Conservation (phyloP, 768 basidiomycete species). For the Tricholoma hemisulphureum region DNA sequence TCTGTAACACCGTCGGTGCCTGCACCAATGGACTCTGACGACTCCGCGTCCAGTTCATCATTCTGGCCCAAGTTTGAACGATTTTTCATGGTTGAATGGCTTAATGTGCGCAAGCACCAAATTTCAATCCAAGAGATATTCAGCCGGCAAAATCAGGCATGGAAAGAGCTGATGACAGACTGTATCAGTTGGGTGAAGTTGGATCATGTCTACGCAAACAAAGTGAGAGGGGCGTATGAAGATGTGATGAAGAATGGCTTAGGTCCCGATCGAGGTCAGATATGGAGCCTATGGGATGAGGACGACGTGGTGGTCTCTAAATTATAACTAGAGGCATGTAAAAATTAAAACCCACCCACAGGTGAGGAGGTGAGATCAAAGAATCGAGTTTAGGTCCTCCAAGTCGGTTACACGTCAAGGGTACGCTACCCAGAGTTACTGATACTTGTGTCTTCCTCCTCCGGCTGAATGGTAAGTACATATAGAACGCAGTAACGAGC, state of each 20-base stretch:
- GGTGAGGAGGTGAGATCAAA: too few relatives aligned
- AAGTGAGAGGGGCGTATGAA: constrained; percentile 50
- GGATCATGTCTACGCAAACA: constrained; percentile 41
- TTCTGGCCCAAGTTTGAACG: constrained; percentile 42
- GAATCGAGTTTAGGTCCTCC: too few relatives aligned
- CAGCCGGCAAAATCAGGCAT: constrained; percentile 50
- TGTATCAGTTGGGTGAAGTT: constrained; percentile 55
- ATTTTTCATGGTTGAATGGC: constrained; percentile 75
- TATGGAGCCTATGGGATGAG: constrained; percentile 68
- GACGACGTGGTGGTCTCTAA: constrained; percentile 4
- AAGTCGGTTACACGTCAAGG: too few relatives aligned
- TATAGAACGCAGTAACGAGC: too few relatives aligned
- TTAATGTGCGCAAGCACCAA: constrained; percentile 50
- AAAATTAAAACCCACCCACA: too few relatives aligned
- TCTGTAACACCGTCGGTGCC: constrained; percentile 11
- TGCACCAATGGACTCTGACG: neutral
- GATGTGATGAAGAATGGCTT: constrained; percentile 44
- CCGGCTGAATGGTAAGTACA: too few relatives aligned
- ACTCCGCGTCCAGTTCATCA: constrained; percentile 11
- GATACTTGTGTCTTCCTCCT: too few relatives aligned
- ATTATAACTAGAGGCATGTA: too few relatives aligned
- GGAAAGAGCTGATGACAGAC: constrained; percentile 59
- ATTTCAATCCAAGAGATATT: constrained; percentile 48
- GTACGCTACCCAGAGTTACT: too few relatives aligned
- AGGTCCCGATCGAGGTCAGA: constrained; percentile 52